These are phyloP conservation scores for Wilhelminamyces savonicus DNA, from an alignment of 805 yeast species.

Conservation along the genomic window DNA sequence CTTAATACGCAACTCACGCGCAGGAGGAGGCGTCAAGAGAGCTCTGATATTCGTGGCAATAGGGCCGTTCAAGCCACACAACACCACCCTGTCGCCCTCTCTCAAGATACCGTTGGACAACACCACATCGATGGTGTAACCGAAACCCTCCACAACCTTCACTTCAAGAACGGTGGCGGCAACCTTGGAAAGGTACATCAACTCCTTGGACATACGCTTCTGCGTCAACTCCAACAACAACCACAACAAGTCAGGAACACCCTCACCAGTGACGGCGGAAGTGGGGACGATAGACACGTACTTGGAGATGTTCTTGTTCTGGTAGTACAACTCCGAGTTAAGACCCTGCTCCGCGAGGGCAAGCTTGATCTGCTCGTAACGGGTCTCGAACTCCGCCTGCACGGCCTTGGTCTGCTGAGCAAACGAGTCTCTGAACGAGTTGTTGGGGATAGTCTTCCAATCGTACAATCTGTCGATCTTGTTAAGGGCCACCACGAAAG, in stretches of 20 bases:
- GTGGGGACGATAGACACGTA: constrained; percentile 97
- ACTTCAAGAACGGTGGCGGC: constrained; percentile 98
- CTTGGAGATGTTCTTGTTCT: constrained; percentile 88
- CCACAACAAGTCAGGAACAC: constrained; percentile 98
- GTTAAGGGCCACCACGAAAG: constrained; percentile 94
- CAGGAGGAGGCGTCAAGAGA: constrained; percentile 92
- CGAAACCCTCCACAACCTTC: constrained; percentile 96
- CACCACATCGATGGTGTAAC: constrained; percentile 97
- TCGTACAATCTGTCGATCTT: constrained; percentile 96
- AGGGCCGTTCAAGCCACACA: constrained; percentile 98
- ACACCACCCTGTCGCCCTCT: constrained; percentile 92
- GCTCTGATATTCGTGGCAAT: constrained; percentile 96
- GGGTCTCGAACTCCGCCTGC: constrained; percentile 85
- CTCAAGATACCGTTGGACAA: constrained; percentile 91
- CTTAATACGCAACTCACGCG: constrained; percentile 92
- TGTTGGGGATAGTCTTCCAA: constrained; percentile 88
- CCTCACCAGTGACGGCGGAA: constrained; percentile 98
- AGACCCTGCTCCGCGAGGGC: constrained; percentile 97
- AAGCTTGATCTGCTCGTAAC: constrained; percentile 77
- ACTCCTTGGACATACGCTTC: constrained; percentile 97
- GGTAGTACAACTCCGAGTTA: constrained; percentile 93
- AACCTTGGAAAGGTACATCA: constrained; percentile 88
- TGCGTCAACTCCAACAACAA: constrained; percentile 91
- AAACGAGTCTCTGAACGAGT: constrained; percentile 92
- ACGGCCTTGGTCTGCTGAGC: constrained; percentile 78